These are phyloP conservation scores for Lagerstroemia speciosa DNA, from an alignment of 345 rosid genomes.

Conservation along the genomic window DNA sequence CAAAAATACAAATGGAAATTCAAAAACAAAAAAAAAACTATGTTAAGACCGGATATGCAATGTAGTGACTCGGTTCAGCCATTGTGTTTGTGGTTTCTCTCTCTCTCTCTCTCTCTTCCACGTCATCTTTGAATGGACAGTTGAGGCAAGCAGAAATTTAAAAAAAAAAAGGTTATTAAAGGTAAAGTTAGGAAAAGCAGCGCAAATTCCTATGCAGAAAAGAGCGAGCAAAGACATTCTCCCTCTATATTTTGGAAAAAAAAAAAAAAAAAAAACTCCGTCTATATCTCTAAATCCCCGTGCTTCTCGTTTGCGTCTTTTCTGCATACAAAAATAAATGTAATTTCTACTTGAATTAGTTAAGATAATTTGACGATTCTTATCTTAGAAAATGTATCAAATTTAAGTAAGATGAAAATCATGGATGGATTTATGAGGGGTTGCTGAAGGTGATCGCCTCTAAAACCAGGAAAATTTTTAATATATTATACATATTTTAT, in stretches of 20 bases:
- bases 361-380: no score
- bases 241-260: no score
- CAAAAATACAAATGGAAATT: neutral
- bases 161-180: constrained; percentile 35
- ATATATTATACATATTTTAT: no score
- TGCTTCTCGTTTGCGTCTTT: neutral
- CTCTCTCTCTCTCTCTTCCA: constrained; percentile 12
- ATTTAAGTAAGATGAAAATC: no score
- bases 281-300: neutral
- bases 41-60: neutral
- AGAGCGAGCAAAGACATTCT: constrained; percentile 10
- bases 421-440: no score
- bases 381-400: no score
- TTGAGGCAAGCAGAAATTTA: constrained; percentile 45
- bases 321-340: no score
- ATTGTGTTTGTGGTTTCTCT: neutral
- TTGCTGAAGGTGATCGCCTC: no score
- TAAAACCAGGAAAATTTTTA: no score
- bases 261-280: no score
- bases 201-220: constrained; percentile 20
- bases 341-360: no score
- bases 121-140: constrained; percentile 36
- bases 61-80: neutral
- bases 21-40: neutral
- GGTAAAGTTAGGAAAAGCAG: constrained; percentile 17